These are phyloP conservation scores for Saccharomycopsis hybrid DNA, from an alignment of 1,139 yeast genomes.

Conservation along the genomic window DNA sequence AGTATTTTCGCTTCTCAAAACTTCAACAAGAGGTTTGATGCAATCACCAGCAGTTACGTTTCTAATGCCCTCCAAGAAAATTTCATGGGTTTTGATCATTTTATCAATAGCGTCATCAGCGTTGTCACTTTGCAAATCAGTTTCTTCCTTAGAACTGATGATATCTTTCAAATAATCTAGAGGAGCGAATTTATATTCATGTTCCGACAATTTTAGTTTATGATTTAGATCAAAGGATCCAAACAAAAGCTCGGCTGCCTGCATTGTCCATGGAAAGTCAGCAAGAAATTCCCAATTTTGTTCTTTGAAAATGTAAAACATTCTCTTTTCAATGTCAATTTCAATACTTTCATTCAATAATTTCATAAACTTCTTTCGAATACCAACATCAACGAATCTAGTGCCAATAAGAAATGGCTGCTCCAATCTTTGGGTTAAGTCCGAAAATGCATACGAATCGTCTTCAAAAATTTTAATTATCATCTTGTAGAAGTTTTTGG, in stretches of 20 bases:
- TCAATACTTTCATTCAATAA: constrained; percentile 80
- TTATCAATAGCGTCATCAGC: constrained; percentile 21
- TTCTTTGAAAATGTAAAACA: constrained; percentile 79
- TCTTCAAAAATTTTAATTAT: constrained; percentile 86
- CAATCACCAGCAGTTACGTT: constrained; percentile 52
- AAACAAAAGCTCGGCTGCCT: constrained; percentile 80
- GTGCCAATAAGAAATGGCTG: constrained; percentile 96
- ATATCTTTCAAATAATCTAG: constrained; percentile 41
- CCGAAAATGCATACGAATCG: constrained; percentile 72
- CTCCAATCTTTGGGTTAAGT: constrained; percentile 90
- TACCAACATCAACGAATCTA: constrained; percentile 66
- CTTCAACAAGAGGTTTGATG: constrained; percentile 65
- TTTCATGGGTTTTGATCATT: constrained; percentile 40
- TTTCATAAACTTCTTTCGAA: constrained; percentile 73
- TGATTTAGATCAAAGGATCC: constrained; percentile 63
- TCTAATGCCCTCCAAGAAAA: constrained; percentile 42
- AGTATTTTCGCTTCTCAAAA: constrained; percentile 77
- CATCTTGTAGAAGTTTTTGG: constrained; percentile 77
- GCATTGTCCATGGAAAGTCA: constrained; percentile 92
- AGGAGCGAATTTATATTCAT: constrained; percentile 52
- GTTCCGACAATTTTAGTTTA: constrained; percentile 38
- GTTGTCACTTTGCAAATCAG: constrained; percentile 20
- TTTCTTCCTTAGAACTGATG: constrained; percentile 22
- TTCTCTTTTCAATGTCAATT: constrained; percentile 66
- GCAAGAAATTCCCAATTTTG: constrained; percentile 97